Evolutionary conservation across 164 flowering plant genomes (phyloP), one percentile per base, ranked within the genome.

Genomic region (Chloranthus sessilifolius): DNA sequence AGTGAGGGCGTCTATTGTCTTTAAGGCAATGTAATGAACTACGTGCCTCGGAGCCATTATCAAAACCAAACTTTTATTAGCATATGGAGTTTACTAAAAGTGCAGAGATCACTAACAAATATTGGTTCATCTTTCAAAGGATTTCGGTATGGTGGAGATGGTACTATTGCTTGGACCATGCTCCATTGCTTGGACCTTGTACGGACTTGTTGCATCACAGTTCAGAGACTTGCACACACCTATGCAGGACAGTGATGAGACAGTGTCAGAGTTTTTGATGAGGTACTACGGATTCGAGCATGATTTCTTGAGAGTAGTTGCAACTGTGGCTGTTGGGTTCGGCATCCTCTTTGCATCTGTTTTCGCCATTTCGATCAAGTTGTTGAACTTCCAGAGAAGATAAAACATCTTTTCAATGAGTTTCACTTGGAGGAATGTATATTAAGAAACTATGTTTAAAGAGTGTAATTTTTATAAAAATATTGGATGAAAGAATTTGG

Each of bases 91-190:
- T n/a, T n/a, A 23, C 22, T 53, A 41, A 24, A 10, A 24, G 11
- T 8, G 24, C 16, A n/a, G n/a, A n/a, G n/a, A 27, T 33, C 22
- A n/a, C n/a, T 21, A 12, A 2, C 39, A 31, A 39, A 23, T 38
- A 8, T 14, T 2, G n/a, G 42, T 20, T 14, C 17, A 5, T 38
- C n/a, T 38, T 51, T 12, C 77, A 75, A 77, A 72, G 66, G 41
- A 75, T 75, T 3, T 75, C 80, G 1, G 48, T 66, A 7, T 75
- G 80, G 80, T 75, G 80, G 80, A 72, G 77, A 58, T 75, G 80
- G 77, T 69, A 73, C 55, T 72, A 69, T 12, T 72, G n/a, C n/a
- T n/a, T n/a, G n/a, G 66, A 51, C 36, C 56, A n/a, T 60, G 60
- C 46, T 77, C 80, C 1, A 50, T 72, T 6, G 38, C 80, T 5